Conservation (phyloP, 2,329 filamentous ascomycete genomes). For the Fusarium avenaceum region DNA sequence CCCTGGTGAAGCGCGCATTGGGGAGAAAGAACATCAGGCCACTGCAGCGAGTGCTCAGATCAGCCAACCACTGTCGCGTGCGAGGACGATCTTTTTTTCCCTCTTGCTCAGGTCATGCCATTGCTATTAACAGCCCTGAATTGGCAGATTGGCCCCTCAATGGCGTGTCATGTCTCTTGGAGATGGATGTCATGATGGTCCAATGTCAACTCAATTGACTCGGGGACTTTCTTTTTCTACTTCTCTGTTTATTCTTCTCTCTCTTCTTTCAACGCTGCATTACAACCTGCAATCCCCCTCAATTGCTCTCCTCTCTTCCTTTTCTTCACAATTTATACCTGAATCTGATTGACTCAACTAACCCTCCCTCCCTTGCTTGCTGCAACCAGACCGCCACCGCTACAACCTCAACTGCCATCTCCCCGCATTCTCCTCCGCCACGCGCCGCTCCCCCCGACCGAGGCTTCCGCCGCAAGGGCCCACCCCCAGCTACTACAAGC, state of each 20-base stretch:
- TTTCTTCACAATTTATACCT: background rate
- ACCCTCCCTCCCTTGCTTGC: conserved; percentile 21
- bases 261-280: background rate
- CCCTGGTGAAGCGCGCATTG: conserved; percentile 19
- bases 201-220: conserved; percentile 29
- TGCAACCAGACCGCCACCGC: conserved; percentile 24
- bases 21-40: conserved; percentile 42
- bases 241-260: background rate
- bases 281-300: background rate
- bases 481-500: conserved; percentile 37
- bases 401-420: conserved; percentile 18
- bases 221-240: conserved; percentile 2
- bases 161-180: conserved; percentile 23
- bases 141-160: conserved; percentile 38
- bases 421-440: conserved; percentile 49
- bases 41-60: conserved; percentile 35
- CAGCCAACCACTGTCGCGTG: conserved; percentile 42
- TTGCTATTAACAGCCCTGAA: conserved; percentile 34
- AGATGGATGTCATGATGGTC: conserved; percentile 33
- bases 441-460: conserved; percentile 46
- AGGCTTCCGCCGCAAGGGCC: conserved; percentile 45
- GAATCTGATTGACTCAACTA: conserved; percentile 15
- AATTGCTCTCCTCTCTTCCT: background rate
- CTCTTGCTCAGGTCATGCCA: conserved; percentile 39
- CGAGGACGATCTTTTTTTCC: conserved; percentile 43